Percentiles rank a stretch among this genome's conserved stretches.
Conservation (phyloP, 2,329 filamentous ascomycete genomes). For the Gnomoniopsis sp. region DNA sequence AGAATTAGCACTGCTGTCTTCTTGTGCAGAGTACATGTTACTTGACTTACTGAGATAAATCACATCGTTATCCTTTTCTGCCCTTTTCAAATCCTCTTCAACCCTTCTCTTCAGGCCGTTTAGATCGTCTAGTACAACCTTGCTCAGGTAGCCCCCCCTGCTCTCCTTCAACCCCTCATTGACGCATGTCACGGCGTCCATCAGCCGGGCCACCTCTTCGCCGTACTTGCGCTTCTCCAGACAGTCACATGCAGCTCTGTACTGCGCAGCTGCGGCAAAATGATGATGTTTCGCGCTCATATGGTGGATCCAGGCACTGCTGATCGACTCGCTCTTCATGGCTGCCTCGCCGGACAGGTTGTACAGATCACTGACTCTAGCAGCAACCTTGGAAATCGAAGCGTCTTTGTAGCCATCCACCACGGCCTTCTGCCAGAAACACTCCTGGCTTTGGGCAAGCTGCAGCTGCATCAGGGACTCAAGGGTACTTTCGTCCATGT, state of each 20-base stretch:
- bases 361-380: conserved; percentile 87
- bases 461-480: conserved; percentile 80
- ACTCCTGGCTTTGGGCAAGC: conserved; percentile 92
- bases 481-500: conserved; percentile 88
- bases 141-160: conserved; percentile 70
- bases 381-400: conserved; percentile 86
- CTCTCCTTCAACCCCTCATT: conserved; percentile 84
- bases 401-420: conserved; percentile 91
- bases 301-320: conserved; percentile 95
- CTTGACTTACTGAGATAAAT: conserved; percentile 76
- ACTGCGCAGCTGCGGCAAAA: conserved; percentile 93
- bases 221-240: conserved; percentile 93
- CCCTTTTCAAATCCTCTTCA: conserved; percentile 82
- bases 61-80: conserved; percentile 93
- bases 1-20: conserved; percentile 27
- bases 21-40: not conserved
- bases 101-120: conserved; percentile 79
- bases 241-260: conserved; percentile 83
- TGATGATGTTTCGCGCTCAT: conserved; percentile 97
- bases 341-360: conserved; percentile 79
- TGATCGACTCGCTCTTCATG: conserved; percentile 84
- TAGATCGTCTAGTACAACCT: conserved; percentile 76
- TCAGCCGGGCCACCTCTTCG: conserved; percentile 85
- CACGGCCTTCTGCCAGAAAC: conserved; percentile 96
- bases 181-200: conserved; percentile 78